phyloP scores from a whole-genome alignment of 2,329 filamentous ascomycete species.

The Atkinsonella hypoxylon region DNA sequence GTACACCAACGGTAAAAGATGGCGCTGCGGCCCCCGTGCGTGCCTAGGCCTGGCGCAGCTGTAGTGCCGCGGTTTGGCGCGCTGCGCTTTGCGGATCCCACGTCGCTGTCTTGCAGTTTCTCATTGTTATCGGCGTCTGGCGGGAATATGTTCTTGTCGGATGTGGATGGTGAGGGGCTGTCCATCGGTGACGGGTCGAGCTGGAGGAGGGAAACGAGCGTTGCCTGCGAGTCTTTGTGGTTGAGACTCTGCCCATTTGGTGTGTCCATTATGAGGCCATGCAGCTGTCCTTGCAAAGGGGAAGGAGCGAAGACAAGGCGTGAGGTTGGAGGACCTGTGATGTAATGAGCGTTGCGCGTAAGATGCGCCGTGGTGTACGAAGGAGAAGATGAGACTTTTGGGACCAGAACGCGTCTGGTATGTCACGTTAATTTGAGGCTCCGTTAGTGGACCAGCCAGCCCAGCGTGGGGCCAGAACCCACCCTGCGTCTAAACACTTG shows the following conservation, averaged over 20 bases:
- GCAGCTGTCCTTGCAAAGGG: not conserved
- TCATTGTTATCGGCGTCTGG: conserved; percentile 15
- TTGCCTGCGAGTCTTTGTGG: conserved; percentile 35
- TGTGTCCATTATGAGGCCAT: conserved; percentile 9
- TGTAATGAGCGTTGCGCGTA: not conserved
- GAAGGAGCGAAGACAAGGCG: not conserved
- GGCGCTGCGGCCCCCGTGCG: conserved; percentile 44
- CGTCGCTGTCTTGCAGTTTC: conserved; percentile 15
- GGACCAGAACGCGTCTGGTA: not conserved
- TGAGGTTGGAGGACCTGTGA: not conserved
- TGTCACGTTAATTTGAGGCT: not conserved
- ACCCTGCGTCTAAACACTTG: too few species aligned
- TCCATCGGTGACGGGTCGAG: conserved; percentile 76
- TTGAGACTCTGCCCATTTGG: conserved; percentile 8
- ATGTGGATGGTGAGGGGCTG: conserved; percentile 25
- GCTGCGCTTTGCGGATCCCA: conserved; percentile 27
- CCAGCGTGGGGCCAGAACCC: not conserved
- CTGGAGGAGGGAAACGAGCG: conserved; percentile 56
- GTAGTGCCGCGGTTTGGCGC: conserved; percentile 22
- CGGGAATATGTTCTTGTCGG: conserved; percentile 19
- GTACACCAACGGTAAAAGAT: conserved; percentile 59
- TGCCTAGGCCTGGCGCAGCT: conserved; percentile 36
- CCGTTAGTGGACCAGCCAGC: not conserved
- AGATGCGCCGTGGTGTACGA: too few species aligned
- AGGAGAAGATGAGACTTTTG: too few species aligned